These are phyloP conservation scores for Xylariomycetidae sp. DNA, from an alignment of 2,329 filamentous ascomycete genomes.

Conservation along the genomic window DNA sequence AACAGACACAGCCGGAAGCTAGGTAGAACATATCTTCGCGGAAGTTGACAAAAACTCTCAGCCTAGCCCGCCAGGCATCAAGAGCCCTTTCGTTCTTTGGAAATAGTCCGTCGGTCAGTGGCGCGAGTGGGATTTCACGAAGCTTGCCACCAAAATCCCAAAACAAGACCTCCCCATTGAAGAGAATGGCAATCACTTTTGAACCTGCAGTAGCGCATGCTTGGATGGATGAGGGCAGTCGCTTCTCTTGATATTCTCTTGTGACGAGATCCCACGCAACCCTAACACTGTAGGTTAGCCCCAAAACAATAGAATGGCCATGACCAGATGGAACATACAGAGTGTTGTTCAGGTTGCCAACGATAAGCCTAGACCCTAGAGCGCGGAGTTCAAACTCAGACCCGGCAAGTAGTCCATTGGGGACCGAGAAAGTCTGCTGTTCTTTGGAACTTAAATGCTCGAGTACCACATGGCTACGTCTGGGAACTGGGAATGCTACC, in stretches of 20 bases:
- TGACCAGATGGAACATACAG: conserved; percentile 12
- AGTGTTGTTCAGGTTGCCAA: conserved; percentile 10
- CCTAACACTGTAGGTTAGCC: conserved; percentile 12
- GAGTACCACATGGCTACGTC: conserved; percentile 8
- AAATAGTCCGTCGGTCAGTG: conserved; percentile 2
- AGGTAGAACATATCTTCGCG: conserved; percentile 13
- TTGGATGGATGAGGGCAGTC: conserved; percentile 8
- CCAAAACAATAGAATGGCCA: not conserved
- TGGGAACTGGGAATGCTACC: conserved; percentile 12
- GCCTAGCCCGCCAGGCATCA: conserved; percentile 4
- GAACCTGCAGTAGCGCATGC: conserved; percentile 9
- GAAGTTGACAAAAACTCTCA: conserved; percentile 13
- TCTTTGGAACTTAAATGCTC: conserved; percentile 14
- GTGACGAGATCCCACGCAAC: conserved; percentile 19
- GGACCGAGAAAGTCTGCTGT: conserved; percentile 13
- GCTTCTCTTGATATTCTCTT: conserved; percentile 13
- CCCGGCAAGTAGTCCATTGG: conserved; percentile 10
- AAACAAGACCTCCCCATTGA: conserved; percentile 11
- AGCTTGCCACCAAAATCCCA: conserved; percentile 15
- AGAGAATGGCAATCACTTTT: conserved; percentile 14
- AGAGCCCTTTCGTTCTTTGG: not conserved
- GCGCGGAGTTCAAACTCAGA: conserved; percentile 7
- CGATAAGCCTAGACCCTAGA: conserved; percentile 16
- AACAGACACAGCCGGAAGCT: conserved; percentile 7
- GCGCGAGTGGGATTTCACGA: conserved; percentile 6